Conservation (phyloP, 495 filamentous ascomycete genomes). For the Haplographium delicatum region DNA sequence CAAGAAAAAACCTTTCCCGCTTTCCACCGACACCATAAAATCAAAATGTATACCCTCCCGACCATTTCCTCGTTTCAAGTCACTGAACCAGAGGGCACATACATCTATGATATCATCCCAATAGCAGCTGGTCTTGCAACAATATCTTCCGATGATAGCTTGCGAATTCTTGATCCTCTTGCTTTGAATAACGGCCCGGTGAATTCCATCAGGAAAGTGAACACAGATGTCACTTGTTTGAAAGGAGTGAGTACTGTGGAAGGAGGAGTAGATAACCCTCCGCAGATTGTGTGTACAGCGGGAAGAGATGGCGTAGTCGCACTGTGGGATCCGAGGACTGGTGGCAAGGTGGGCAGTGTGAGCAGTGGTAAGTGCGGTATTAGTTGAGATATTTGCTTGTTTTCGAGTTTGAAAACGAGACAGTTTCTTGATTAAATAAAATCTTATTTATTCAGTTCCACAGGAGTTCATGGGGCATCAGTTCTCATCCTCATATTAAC, state of each 20-base stretch:
- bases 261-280: constrained; percentile 26
- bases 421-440: not conserved
- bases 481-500: no score
- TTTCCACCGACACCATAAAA: not conserved
- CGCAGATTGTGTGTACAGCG: constrained; percentile 48
- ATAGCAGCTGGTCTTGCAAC: constrained; percentile 38
- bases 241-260: constrained; percentile 32
- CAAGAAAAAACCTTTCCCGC: not conserved
- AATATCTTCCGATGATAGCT: constrained; percentile 49
- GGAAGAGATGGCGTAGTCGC: constrained; percentile 58
- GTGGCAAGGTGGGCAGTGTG: constrained; percentile 21
- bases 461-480: no score
- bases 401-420: constrained; percentile 35
- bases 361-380: constrained; percentile 26
- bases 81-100: constrained; percentile 36
- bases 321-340: constrained; percentile 50
- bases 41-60: constrained; percentile 42
- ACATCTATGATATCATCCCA: constrained; percentile 47
- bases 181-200: constrained; percentile 36
- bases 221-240: constrained; percentile 54
- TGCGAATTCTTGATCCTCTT: constrained; percentile 49
- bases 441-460: no score
- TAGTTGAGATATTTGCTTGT: constrained; percentile 29
- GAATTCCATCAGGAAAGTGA: constrained; percentile 37
- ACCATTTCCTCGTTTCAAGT: constrained; percentile 39